A percentile compares a stretch with the other conserved stretches of the same genome.
These are phyloP conservation scores for Zymoseptoria crescenta DNA, from an alignment of 2,329 filamentous ascomycete species.

Conservation along the genomic window DNA sequence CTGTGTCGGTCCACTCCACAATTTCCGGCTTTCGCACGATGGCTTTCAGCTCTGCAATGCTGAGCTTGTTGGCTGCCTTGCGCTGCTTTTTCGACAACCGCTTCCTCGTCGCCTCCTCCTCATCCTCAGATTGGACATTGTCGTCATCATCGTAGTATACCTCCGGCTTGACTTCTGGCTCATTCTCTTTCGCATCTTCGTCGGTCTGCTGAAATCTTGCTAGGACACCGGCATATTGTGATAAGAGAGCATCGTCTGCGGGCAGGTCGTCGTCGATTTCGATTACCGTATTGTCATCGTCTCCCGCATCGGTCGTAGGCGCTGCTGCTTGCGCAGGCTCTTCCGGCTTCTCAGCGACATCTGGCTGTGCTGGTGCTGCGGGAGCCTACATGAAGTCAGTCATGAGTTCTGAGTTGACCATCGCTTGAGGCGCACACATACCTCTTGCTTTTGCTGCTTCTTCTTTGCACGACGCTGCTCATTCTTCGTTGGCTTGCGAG, in stretches of 20 bases:
- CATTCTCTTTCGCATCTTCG: constrained; percentile 49
- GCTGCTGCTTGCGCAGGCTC: constrained; percentile 21
- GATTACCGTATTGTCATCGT: constrained; percentile 20
- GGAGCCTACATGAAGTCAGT: constrained; percentile 5
- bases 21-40: constrained; percentile 85
- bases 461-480: constrained; percentile 87
- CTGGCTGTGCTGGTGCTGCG: constrained; percentile 24
- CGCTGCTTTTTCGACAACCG: constrained; percentile 91
- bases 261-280: constrained; percentile 18
- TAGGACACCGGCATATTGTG: constrained; percentile 76
- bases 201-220: constrained; percentile 63
- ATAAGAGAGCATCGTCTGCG: constrained; percentile 61
- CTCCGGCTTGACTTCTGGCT: constrained; percentile 66
- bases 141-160: constrained; percentile 79
- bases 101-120: constrained; percentile 52
- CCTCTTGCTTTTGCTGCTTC: constrained; percentile 75
- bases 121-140: constrained; percentile 77
- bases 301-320: constrained; percentile 20
- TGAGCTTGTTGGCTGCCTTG: constrained; percentile 85
- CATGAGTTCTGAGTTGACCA: constrained; percentile 8
- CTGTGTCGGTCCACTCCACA: constrained; percentile 95
- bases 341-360: constrained; percentile 19
- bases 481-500: constrained; percentile 78
- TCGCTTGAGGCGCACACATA: neutral
- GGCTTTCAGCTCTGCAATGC: constrained; percentile 90